Evolutionary conservation across 2,329 filamentous ascomycete genomes (phyloP), one percentile per base, ranked within the genome.

Genomic region (Aspergillus ustus): DNA sequence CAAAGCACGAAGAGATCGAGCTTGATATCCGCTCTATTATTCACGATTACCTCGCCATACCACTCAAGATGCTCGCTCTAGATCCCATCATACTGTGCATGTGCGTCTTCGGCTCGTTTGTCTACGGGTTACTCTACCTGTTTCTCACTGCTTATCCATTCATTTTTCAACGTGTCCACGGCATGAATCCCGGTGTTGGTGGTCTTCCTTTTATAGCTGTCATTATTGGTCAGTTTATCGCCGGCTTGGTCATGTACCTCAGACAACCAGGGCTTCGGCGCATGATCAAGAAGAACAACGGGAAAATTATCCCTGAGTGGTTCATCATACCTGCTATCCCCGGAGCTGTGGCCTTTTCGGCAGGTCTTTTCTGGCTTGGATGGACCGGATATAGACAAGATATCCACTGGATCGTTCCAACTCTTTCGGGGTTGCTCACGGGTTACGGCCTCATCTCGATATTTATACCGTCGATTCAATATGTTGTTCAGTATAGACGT

Each of bases 371-470:
- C 65, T 77, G 75, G 73, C 75, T 80, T 44, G 78, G 74, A 2
- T 80, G 78, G 78, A 75, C 77, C 1, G 76, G 76, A 3, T 74
- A 73, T 49, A 70, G 61, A 44, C 58, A 65, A 2, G 66, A 57
- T 2, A 70, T 76, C 50, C 75, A 77, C 55, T 82, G 79, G 79
- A 72, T 77, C 20, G 71, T 78, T 2, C 77, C 79, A 3, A 77
- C 76, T 7, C 61, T 79, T 15, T 78, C 77, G 0, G 77, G 76
- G 1, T 69, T 75, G 7, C 75, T 82, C 53, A 81, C 82, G 15
- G 81, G 81, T 2, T 80, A 79, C 37, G 81, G 81, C 28, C 79
- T 83, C 69, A 77, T 81, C 63, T 71, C 78, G 9, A 80, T 82
- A 51, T 82, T 83, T 68, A 75, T 83, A 62, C 79, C 81, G 60